phyloP scores from a whole-genome alignment of 495 filamentous ascomycete species.

The Neurospora sp. region DNA sequence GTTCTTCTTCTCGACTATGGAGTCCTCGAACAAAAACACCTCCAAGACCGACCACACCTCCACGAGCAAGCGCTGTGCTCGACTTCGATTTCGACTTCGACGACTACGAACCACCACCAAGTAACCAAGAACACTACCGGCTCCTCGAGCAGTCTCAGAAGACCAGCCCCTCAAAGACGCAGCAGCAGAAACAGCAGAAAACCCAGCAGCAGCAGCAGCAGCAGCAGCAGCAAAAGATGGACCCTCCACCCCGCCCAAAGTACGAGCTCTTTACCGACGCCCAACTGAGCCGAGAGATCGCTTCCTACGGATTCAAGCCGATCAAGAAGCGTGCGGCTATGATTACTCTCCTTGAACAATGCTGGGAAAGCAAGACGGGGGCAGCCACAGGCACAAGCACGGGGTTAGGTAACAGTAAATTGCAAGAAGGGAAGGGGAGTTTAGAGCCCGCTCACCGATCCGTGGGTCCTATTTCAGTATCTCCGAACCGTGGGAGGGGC shows the following conservation, averaged over 20 bases:
- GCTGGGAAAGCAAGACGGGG: conserved; percentile 50
- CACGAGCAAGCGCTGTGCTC: neutral
- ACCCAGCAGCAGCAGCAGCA: conserved; percentile 6
- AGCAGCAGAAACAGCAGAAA: neutral
- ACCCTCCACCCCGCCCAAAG: conserved; percentile 36
- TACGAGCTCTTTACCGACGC: conserved; percentile 54
- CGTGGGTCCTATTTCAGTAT: neutral
- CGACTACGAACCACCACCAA: conserved; percentile 23
- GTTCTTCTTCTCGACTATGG: accelerated
- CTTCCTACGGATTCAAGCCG: conserved; percentile 64
- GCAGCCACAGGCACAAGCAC: neutral
- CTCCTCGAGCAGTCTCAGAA: conserved; percentile 13
- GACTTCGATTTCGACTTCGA: neutral
- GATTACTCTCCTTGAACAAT: conserved; percentile 62
- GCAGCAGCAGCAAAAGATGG: conserved; percentile 11
- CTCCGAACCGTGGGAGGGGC: neutral
- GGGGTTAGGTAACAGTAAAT: neutral
- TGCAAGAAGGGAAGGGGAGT: neutral
- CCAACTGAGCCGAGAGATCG: conserved; percentile 51
- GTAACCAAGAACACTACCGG: conserved; percentile 21
- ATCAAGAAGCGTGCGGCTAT: conserved; percentile 59
- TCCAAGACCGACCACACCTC: neutral
- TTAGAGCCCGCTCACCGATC: neutral
- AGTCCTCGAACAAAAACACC: neutral
- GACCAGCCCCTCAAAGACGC: neutral